These are phyloP conservation scores for Phaeosphaeriaceae sp. DNA, from an alignment of 2,329 filamentous ascomycete genomes.

Conservation along the genomic window DNA sequence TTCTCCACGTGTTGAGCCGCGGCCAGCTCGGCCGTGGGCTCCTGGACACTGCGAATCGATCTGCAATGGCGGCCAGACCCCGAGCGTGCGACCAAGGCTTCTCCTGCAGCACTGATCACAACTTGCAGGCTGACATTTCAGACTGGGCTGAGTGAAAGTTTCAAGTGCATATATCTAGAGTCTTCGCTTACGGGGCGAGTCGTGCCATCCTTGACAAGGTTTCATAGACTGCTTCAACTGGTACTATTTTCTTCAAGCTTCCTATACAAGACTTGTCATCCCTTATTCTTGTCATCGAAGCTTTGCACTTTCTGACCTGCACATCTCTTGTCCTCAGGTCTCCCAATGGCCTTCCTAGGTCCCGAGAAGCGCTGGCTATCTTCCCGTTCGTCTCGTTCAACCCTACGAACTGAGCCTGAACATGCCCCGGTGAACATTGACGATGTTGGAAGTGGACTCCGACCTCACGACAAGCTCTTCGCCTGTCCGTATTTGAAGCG, in stretches of 20 bases:
- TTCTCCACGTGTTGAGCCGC: background rate
- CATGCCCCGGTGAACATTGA: background rate
- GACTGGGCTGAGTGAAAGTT: background rate
- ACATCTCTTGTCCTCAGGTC: background rate
- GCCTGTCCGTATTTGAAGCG: background rate
- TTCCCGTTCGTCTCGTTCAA: background rate
- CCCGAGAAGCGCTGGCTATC: background rate
- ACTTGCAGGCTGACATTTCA: background rate
- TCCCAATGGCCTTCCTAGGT: background rate
- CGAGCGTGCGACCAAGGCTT: background rate
- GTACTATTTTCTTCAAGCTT: background rate
- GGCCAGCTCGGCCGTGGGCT: background rate
- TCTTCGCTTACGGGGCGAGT: background rate
- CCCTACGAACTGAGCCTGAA: background rate
- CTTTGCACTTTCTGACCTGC: too few species aligned
- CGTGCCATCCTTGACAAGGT: too few species aligned
- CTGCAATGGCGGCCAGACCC: background rate
- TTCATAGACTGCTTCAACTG: background rate
- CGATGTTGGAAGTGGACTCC: background rate
- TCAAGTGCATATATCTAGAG: background rate
- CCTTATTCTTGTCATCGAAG: too few species aligned
- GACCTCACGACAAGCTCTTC: background rate
- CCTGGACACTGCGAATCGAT: background rate
- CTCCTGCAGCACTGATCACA: background rate
- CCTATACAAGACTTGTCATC: background rate